Evolutionary conservation across 164 flowering plant genomes (phyloP), one percentile per base, ranked within the genome.

Genomic region (Vitis cinerea): DNA sequence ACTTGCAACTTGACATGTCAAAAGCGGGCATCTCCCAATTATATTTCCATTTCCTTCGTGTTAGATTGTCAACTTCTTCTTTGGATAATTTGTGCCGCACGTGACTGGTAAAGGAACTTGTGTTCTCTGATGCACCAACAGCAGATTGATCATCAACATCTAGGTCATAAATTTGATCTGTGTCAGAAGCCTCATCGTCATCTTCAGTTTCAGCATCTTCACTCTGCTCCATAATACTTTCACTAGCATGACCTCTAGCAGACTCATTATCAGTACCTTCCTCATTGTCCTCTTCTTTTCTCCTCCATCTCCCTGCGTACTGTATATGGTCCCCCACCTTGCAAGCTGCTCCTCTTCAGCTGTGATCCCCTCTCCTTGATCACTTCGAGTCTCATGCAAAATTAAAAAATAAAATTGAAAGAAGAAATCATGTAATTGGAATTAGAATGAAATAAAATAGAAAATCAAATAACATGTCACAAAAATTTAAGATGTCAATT

Each of bases 21-120:
- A 70, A 16, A 71, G 90, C 87, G 74, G 93, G 92, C 27, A 75
- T 72, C 76, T 85, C 85, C 97, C 96, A 93, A 55, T 76, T 72
- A 79, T 80, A 90, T 61, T 78, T 87, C 85, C 85, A 85, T 67
- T 82, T 87, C 69, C 60, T 78, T 69, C 74, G 71, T 13, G 67
- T 50, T 66, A 92, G 74, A 23, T 76, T 72, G 6, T 79, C 88
- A 63, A 75, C 74, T 65, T 93, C 91, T 63, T 50, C 79, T 70
- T 85, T 54, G 53, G 87, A 78, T 67, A 91, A 66, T n/a, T 65
- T 77, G 77, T 79, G 79, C 9, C 67, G 81, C 73, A 94, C 56
- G 78, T 92, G 97, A 61, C 17, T 44, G 69, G 62, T 66, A 74
- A 86, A 94, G 23, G 83, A 80, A 74, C 98, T 94, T 50, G 61